Evolutionary conservation across 2,329 filamentous ascomycete species (phyloP), one percentile per base, ranked within the genome.

Genomic region (Pseudopyrenochaeta lycopersici): DNA sequence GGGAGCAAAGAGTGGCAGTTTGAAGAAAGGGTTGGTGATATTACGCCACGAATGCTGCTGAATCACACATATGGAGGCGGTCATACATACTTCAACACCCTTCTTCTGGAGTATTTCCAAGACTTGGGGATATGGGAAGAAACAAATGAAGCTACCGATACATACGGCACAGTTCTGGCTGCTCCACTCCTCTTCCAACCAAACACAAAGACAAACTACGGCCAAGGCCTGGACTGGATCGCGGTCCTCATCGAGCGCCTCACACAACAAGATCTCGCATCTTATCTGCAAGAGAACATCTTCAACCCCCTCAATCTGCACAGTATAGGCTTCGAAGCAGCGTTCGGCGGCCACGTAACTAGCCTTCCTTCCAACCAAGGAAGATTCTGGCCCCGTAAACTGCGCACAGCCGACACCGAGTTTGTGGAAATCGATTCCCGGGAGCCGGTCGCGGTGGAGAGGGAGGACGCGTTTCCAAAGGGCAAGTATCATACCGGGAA

Each of bases 141-240:
- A 2, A 30, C 29, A 2, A 67, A 68, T 40, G 64, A 67, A 52
- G 54, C 43, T 4, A 45, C 36, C 1, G 49, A 66, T 32, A 51
- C 56, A 10, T 62, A 58, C 20, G 20, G 38, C 2, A 49, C 56
- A 9, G 15, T 64, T 2, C 51, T 65, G 9, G 54, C 56, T 21
- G 49, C 48, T 6, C 68, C 67, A 9, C 47, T 72, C 3, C 21
- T 67, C 1, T 70, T 46, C 46, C 76, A 77, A 29, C 82, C 82
- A 0, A 82, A 82, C 5, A 74, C 77, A 2, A 75, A 78, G 12
- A 84, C 81, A 77, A 73, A 70, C 31, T 85, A 84, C 54, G 81
- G 82, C 7, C 68, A 75, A n/a, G 75, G 74, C 1, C 49, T 79
- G n/a, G 82, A 84, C 68, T 84, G 81, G 81, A 77, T 80, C 1